These are phyloP conservation scores for Gossypium sturtianum DNA, from an alignment of 345 rosid genomes.

Conservation along the genomic window DNA sequence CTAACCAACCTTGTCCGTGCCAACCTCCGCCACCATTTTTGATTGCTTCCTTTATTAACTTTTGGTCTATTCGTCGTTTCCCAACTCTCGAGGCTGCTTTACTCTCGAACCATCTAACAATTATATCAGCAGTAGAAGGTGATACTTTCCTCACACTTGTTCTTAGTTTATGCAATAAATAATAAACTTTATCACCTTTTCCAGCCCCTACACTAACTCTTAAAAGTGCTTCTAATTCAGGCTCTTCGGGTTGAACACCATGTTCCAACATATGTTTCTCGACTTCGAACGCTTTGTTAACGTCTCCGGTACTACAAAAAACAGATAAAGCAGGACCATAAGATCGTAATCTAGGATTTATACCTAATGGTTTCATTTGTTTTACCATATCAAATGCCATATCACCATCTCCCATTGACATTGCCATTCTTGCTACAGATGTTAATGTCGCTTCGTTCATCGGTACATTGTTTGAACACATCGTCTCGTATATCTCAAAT, in stretches of 20 bases:
- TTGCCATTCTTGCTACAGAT: constrained; percentile 63
- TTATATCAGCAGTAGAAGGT: constrained; percentile 39
- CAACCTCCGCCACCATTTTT: constrained; percentile 63
- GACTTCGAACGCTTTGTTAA: constrained; percentile 48
- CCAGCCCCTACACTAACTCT: constrained; percentile 41
- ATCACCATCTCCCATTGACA: constrained; percentile 51
- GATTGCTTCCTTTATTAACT: constrained; percentile 31
- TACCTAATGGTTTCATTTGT: constrained; percentile 45
- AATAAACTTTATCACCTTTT: constrained; percentile 55
- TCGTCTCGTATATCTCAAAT: constrained; percentile 46
- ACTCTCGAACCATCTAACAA: constrained; percentile 51
- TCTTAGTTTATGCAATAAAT: constrained; percentile 56
- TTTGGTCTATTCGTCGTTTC: constrained; percentile 39
- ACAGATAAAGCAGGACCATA: constrained; percentile 56
- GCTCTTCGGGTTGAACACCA: constrained; percentile 62
- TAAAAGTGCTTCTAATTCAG: constrained; percentile 55
- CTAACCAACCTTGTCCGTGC: constrained; percentile 75
- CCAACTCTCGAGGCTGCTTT: constrained; percentile 44
- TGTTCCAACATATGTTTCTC: constrained; percentile 60
- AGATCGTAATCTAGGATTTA: constrained; percentile 57
- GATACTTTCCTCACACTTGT: constrained; percentile 43
- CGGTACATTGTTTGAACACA: constrained; percentile 41
- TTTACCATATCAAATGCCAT: constrained; percentile 71
- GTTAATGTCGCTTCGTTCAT: constrained; percentile 59
- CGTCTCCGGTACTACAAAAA: constrained; percentile 38